phyloP scores from a whole-genome alignment of 345 rosid genomes.

The Salix viminalis region DNA sequence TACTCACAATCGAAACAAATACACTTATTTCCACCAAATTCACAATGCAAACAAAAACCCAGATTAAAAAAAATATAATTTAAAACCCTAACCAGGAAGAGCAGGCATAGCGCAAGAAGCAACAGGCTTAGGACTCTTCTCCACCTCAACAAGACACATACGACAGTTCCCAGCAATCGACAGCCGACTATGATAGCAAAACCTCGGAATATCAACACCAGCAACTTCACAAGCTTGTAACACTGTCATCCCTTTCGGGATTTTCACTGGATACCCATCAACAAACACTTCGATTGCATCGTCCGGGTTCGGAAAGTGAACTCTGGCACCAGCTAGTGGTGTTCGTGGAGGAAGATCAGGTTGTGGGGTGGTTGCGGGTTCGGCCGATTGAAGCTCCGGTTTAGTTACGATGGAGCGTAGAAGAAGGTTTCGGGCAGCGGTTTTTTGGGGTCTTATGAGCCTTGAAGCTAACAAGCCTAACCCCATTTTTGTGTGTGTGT shows the following conservation, averaged over 20 bases:
- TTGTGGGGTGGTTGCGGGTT: constrained; percentile 43
- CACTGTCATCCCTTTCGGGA: constrained; percentile 95
- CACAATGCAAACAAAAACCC: neutral
- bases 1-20: too few relatives aligned
- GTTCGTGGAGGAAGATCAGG: constrained; percentile 50
- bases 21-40: neutral
- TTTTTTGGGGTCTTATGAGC: constrained; percentile 36
- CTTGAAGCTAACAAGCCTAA: constrained; percentile 73
- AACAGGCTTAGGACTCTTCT: constrained; percentile 97
- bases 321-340: constrained; percentile 81
- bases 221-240: constrained; percentile 98
- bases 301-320: constrained; percentile 76
- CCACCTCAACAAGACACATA: constrained; percentile 99
- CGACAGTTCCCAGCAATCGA: constrained; percentile 98
- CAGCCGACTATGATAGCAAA: constrained; percentile 85
- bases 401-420: constrained; percentile 63
- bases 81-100: constrained; percentile 64
- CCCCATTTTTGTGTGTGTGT: constrained; percentile 42
- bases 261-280: constrained; percentile 85
- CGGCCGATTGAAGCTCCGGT: constrained; percentile 78
- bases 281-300: constrained; percentile 98
- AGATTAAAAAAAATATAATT: too few relatives aligned
- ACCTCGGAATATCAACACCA: constrained; percentile 96
- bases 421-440: constrained; percentile 21
- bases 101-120: constrained; percentile 99